Evolutionary conservation across 192 early-diverging fungal species (phyloP).

Genomic region (Coemansia sp.): DNA sequence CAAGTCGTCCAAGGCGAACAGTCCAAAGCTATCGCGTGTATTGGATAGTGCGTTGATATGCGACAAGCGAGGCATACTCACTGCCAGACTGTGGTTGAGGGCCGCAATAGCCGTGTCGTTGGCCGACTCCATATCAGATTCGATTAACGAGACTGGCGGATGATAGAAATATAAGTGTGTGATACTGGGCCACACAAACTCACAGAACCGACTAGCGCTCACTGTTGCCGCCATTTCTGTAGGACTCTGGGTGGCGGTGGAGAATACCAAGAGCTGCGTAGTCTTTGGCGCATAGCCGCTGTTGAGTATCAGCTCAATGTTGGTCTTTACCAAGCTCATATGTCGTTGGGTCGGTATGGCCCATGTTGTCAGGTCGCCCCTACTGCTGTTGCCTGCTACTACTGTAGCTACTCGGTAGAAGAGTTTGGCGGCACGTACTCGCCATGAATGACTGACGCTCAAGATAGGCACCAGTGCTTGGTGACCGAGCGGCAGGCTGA

Average conservation of each 20-base stretch:
- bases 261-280: slow-evolving; percentile 13
- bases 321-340: slow-evolving; percentile 8
- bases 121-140: neutral
- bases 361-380: slow-evolving; percentile 5
- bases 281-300: slow-evolving; percentile 52
- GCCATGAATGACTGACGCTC: slow-evolving; percentile 27
- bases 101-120: slow-evolving; percentile 26
- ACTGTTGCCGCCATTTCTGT: neutral
- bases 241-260: neutral
- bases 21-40: slow-evolving; percentile 42
- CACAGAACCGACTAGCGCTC: slow-evolving; percentile 17
- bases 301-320: slow-evolving; percentile 32
- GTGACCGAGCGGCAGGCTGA: slow-evolving; percentile 36
- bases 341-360: neutral
- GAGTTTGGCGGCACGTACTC: slow-evolving; percentile 30
- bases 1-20: slow-evolving; percentile 44
- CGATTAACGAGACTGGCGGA: neutral
- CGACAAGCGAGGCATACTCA: slow-evolving; percentile 20
- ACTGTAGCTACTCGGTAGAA: slow-evolving; percentile 42
- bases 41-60: slow-evolving; percentile 30
- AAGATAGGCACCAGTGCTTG: slow-evolving; percentile 14
- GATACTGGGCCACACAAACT: slow-evolving; percentile 39
- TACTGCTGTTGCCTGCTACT: slow-evolving; percentile 4
- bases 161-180: slow-evolving; percentile 32
- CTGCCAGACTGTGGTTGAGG: slow-evolving; percentile 21